phyloP scores from a whole-genome alignment of 768 basidiomycete genomes.

The Lactifluus hygrophoroides region DNA sequence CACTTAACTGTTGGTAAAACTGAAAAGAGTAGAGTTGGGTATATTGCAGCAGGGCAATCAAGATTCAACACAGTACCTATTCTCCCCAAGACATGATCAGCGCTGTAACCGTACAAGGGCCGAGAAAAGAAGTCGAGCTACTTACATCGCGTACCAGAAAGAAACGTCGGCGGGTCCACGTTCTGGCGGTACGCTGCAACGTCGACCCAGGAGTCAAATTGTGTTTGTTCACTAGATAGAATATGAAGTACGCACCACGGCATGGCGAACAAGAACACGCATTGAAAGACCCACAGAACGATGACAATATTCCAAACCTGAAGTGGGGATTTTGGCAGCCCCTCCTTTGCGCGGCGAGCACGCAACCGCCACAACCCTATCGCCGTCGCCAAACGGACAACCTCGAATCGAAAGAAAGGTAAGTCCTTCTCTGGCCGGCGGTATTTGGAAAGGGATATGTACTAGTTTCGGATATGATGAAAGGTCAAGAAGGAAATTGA shows the following conservation, averaged over 20 bases:
- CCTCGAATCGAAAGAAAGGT: conserved; percentile 10
- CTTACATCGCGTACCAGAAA: conserved; percentile 26
- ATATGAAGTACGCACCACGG: conserved; percentile 24
- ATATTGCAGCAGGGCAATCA: too few species aligned
- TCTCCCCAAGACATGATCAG: conserved; percentile 2
- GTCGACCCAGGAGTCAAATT: not conserved
- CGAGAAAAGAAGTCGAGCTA: not conserved
- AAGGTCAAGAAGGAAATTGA: conserved; percentile 35
- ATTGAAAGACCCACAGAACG: conserved; percentile 20
- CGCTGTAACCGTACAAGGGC: not conserved
- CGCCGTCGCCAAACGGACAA: conserved; percentile 26
- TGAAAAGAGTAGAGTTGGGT: too few species aligned
- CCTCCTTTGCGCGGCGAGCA: conserved; percentile 23
- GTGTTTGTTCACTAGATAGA: not conserved
- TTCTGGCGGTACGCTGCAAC: conserved; percentile 25
- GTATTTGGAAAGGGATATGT: conserved; percentile 11
- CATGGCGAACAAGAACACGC: conserved; percentile 28
- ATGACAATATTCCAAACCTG: conserved; percentile 23
- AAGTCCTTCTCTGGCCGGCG: not conserved
- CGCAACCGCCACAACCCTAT: conserved; percentile 29
- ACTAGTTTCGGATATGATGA: conserved; percentile 32
- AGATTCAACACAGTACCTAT: conserved; percentile 26
- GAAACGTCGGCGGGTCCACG: conserved; percentile 26
- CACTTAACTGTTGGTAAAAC: too few species aligned
- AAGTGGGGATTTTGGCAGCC: conserved; percentile 21